phyloP scores from a whole-genome alignment of 1,284 basidiomycete species.

The Cryptococcus deneoformans region DNA sequence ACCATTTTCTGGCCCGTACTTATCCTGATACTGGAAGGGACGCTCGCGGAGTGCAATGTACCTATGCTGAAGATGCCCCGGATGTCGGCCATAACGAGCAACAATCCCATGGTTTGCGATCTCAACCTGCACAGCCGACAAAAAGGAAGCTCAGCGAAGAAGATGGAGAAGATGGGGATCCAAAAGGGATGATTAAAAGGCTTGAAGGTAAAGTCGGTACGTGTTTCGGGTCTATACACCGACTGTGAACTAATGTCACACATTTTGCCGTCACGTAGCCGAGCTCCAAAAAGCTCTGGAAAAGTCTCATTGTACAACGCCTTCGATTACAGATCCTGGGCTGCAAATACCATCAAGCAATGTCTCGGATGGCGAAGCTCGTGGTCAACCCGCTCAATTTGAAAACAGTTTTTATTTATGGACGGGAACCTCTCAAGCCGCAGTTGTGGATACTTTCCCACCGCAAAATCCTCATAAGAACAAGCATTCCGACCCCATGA shows the following conservation, averaged over 20 bases:
- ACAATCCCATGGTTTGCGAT: background rate
- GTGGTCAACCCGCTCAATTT: too few species aligned
- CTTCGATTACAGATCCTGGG: background rate
- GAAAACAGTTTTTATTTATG: too few species aligned
- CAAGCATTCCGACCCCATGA: too few species aligned
- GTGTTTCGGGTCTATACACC: slow-evolving; percentile 2
- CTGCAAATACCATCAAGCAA: too few species aligned
- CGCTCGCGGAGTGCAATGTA: slow-evolving; percentile 32
- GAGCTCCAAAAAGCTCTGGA: slow-evolving; percentile 12
- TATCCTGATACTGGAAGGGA: slow-evolving; percentile 36
- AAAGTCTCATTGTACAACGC: background rate
- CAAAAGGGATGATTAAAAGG: slow-evolving; percentile 16
- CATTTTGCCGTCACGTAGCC: background rate
- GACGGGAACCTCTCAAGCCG: too few species aligned
- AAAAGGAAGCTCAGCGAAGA: slow-evolving; percentile 3
- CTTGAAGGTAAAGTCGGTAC: slow-evolving; percentile 37
- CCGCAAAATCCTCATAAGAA: too few species aligned
- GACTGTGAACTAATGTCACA: background rate
- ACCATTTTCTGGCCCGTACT: slow-evolving; percentile 22
- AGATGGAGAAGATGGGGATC: slow-evolving; percentile 9
- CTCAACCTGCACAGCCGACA: background rate
- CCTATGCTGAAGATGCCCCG: slow-evolving; percentile 27
- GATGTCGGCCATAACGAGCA: slow-evolving; percentile 1
- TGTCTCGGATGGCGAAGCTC: too few species aligned
- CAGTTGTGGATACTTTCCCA: too few species aligned